A percentile compares a stretch with the other conserved stretches of the same genome.
phyloP scores from a whole-genome alignment of 1,284 basidiomycete genomes.

The Ceratobasidium sp. region DNA sequence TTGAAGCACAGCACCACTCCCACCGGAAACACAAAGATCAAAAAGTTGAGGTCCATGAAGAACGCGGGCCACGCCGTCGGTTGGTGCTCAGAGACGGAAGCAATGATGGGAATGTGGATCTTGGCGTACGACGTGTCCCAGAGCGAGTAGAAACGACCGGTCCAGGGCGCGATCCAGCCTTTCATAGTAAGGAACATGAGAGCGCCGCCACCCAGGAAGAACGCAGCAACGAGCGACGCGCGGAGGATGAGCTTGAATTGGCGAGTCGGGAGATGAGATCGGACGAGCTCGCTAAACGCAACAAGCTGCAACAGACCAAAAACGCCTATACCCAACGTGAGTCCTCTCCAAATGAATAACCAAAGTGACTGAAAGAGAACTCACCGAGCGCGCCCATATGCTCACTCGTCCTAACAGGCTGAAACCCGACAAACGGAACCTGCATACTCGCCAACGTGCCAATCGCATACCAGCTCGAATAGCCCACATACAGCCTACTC shows the following conservation, averaged over 20 bases:
- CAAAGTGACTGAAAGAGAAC: conserved; percentile 41
- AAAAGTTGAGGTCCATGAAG: conserved; percentile 98
- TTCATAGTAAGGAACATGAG: conserved; percentile 87
- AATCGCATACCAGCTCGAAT: conserved; percentile 97
- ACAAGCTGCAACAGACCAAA: conserved; percentile 98
- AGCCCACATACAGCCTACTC: conserved; percentile 91
- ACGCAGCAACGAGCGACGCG: conserved; percentile 70
- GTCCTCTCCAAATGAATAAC: conserved; percentile 15
- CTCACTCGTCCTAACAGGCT: conserved; percentile 96
- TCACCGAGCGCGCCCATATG: conserved; percentile 97
- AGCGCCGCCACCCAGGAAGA: conserved; percentile 74
- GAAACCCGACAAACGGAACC: conserved; percentile 99
- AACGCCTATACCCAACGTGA: conserved; percentile 63
- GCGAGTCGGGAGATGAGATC: conserved; percentile 88
- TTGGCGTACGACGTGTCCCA: conserved; percentile 99
- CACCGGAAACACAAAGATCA: conserved; percentile 97
- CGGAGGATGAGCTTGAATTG: conserved; percentile 90
- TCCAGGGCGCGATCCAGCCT: conserved; percentile 98
- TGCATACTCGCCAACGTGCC: conserved; percentile 98
- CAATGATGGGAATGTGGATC: conserved; percentile 97
- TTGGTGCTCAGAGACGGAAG: conserved; percentile 99
- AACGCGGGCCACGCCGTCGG: conserved; percentile 99
- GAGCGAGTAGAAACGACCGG: conserved; percentile 97
- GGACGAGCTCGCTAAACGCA: conserved; percentile 89
- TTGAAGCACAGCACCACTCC: conserved; percentile 95